Base-by-base conservation (phyloP, 345 rosid genomes). In the Microcos paniculata region DNA sequence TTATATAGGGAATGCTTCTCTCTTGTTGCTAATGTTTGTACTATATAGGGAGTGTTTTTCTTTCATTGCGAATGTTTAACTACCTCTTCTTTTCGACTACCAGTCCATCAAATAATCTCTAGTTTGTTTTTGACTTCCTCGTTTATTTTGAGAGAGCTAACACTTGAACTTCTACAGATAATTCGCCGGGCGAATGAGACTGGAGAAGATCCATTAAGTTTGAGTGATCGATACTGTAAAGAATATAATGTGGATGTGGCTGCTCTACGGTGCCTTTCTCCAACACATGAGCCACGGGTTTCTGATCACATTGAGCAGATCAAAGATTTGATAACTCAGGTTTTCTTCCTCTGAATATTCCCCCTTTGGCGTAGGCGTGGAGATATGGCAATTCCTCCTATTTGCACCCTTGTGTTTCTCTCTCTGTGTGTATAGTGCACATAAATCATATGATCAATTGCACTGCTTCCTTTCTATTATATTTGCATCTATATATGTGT, bases 261-360 rank as follows among this genome's bases (percentile, higher is more conserved):
- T 67, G 82, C 81, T 68, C 86, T 96, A 59, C 96, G 87, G 85
- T 96, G 97, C 85, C 94, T 93, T 4, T 73, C 51, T 71, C 99
- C 99, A 16, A 93, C 94, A 11, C 87, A 84, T 70, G 88, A 93
- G 87, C 98, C 98, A 8, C 82, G 89, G 14, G 97, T 96, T 13
- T 87, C 97, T 51, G 82, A 81, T 6, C 94, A 93, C 83, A 90
- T 96, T 86, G 90, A 86, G 19, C 85, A 96, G 81, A 93, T 96
- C 30, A 85, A 86, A 57, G 80, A 88, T 75, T 85, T 93, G 97
- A 91, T 95, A 62, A 66, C 81, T 6, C 85, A 81, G 94, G 96
- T 92, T 72, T 62, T 52, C 61, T 78, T 69, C 42, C 68, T 73
- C n/a, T 65, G 51, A 12, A 42, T 64, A 40, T 40, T 18, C 30